Base-by-base conservation (phyloP, 164 flowering plant species). In the Vitis amurensis region DNA sequence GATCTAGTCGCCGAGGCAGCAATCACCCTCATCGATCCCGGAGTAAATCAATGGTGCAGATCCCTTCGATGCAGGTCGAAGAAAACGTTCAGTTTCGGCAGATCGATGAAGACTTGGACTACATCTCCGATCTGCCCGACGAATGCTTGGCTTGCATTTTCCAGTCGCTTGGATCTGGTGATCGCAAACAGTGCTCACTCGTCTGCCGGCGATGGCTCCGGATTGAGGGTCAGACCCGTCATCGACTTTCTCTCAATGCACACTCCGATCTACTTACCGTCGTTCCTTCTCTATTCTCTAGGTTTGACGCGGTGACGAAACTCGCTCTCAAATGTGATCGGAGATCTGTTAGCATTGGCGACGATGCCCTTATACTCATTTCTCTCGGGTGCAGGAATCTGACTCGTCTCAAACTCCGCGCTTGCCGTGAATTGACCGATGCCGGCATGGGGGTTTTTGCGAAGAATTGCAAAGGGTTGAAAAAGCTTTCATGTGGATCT, bases 271-370 rank as follows among this genome's bases (percentile, higher is more conserved):
- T 86, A 6, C 57, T 64, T 27, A 70, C 77, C 5, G 2, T 67
- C 59, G 63, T 86, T 6, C 76, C 83, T 4, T 60, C 76, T 1
- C 69, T 86, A 8, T 84, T 84, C 55, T 60, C 81, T 15, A 72
- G 88, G 4, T 86, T 84, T 75, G 88, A 86, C 62, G 63, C 85
- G 27, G 88, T 86, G 8, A 79, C 88, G 1, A 86, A 84, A 53
- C 85, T 86, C 9, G 80, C 90, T 15, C 62, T 86, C 50, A 78
- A 77, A 61, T 86, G 90, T 59, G 86, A 84, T 72, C 86, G 90
- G 11, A 81, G 77, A 71, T 74, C 85, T 11, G 70, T 60, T 0
- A 81, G 86, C 70, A 74, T 86, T 67, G 72, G 72, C 67, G 88
- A 86, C 76, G 88, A 81, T 4, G 80, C 85, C 10, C 75, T 86